phyloP scores from a whole-genome alignment of 2,329 filamentous ascomycete species.

The Fusarium torreyae region DNA sequence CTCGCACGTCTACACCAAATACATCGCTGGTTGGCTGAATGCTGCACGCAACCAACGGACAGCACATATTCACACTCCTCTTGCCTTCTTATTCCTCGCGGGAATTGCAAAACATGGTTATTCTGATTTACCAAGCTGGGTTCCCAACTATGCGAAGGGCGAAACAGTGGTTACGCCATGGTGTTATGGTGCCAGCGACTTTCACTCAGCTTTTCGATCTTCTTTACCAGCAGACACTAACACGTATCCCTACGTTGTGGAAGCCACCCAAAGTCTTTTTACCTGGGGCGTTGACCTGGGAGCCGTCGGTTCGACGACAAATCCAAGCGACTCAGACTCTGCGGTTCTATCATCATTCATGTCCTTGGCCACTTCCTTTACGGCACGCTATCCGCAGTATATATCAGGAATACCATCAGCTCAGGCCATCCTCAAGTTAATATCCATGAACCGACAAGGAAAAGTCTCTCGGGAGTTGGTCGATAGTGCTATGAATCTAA shows the following conservation, averaged over 20 bases:
- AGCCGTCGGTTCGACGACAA: not conserved
- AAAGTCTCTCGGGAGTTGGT: not conserved
- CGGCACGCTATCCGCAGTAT: not conserved
- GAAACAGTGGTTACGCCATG: not conserved
- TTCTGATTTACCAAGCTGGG: slow-evolving; percentile 18
- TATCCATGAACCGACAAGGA: not conserved
- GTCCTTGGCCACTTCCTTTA: slow-evolving; percentile 19
- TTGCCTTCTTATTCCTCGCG: slow-evolving; percentile 15
- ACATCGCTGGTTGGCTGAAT: slow-evolving; percentile 9
- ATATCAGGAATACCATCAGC: not conserved
- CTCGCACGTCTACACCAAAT: slow-evolving; percentile 17
- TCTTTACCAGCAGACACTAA: not conserved
- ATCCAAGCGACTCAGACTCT: not conserved
- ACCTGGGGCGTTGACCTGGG: slow-evolving; percentile 2
- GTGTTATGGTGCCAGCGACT: slow-evolving; percentile 4
- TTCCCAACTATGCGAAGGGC: not conserved
- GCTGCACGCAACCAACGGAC: slow-evolving; percentile 7
- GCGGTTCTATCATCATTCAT: slow-evolving; percentile 16
- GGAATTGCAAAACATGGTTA: not conserved
- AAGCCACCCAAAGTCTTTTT: slow-evolving; percentile 14
- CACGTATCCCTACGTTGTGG: slow-evolving; percentile 3
- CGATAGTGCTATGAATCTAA: slow-evolving; percentile 11
- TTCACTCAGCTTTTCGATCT: not conserved
- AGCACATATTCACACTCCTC: slow-evolving; percentile 5
- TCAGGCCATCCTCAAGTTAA: slow-evolving; percentile 9